Base-by-base conservation (phyloP, 768 basidiomycete species). In the Pleurotus pulmonarius region DNA sequence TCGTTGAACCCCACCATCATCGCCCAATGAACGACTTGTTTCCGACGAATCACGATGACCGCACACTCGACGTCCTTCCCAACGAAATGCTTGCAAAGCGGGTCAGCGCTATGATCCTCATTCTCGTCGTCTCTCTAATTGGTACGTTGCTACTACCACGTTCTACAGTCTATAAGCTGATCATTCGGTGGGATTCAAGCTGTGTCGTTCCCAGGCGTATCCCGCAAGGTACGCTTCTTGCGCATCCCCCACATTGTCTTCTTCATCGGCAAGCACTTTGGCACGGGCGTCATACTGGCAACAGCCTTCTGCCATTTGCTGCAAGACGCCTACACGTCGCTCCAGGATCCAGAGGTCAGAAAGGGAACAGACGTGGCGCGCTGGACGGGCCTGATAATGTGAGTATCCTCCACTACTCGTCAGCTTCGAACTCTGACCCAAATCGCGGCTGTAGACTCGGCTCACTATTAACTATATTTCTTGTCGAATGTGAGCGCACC, bases 201-300 rank as follows among this genome's bases (percentile, higher is more conserved):
- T n/a, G 85, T 83, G 1, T 87, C 87, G 0, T 87, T 92, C 59
- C 90, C 91, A 0, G 72, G 82, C 1, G 56, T 90, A 22, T 88
- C 89, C 0, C 82, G 79, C 56, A 75, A 75, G 1, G 63, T 78
- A 12, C 73, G 75, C 5, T 75, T 75, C 56, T 62, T 91, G 18
- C 77, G 78, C 52, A 84, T 90, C 61, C 89, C 88, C 1, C 77
- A 78, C 20, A 72, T 88, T 13, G 63, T 87, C 15, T 92, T 93
- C 66, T 92, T 93, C 69, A 75, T 90, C n/a, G 90, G 88, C 39
- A 93, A 92, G 63, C 91, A 93, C 65, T 92, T 92, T 62, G 91
- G 91, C 37, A 92, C 91, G 12, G 83, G 85, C 9, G 89, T 90
- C 12, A 93, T 93, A 34, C 68, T 93, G 3, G 84, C 90, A 3